A percentile compares a stretch with the other conserved stretches of the same genome.
Evolutionary conservation across 768 basidiomycete species (phyloP).

Genomic region (Amanita fuliginea): DNA sequence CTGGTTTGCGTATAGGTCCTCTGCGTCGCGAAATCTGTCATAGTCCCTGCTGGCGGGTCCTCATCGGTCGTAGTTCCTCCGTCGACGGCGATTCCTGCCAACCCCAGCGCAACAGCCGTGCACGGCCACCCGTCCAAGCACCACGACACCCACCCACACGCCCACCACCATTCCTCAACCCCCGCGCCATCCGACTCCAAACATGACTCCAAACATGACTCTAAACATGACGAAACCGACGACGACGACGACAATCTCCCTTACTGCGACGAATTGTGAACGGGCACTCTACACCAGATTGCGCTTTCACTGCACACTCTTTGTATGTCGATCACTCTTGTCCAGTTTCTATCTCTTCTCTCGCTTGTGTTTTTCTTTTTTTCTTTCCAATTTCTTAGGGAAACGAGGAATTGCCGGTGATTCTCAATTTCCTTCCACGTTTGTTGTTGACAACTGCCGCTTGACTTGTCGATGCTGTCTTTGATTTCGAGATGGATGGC

Average conservation of each 20-base stretch:
- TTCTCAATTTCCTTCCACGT: background rate
- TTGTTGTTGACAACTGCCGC: background rate
- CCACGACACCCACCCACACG: conserved; percentile 1
- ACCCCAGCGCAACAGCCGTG: conserved; percentile 10
- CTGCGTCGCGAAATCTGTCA: conserved; percentile 31
- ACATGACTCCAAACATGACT: background rate
- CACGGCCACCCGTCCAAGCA: background rate
- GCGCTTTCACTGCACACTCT: too few relatives aligned
- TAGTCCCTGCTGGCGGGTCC: conserved; percentile 24
- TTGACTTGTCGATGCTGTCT: too few relatives aligned
- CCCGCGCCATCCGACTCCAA: background rate
- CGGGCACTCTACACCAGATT: too few relatives aligned
- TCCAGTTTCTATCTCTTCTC: background rate
- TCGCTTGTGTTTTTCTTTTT: background rate
- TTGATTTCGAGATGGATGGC: too few relatives aligned
- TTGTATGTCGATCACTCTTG: too few relatives aligned
- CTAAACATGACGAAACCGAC: background rate
- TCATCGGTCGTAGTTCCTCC: conserved; percentile 20
- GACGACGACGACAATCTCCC: background rate
- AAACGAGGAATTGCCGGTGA: background rate
- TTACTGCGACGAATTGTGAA: conserved; percentile 4
- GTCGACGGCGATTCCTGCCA: conserved; percentile 16
- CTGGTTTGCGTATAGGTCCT: conserved; percentile 31
- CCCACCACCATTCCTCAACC: too few relatives aligned
- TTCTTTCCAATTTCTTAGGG: background rate